These are phyloP conservation scores for Kwoniella sp. DNA, from an alignment of 768 basidiomycete genomes.

Conservation along the genomic window DNA sequence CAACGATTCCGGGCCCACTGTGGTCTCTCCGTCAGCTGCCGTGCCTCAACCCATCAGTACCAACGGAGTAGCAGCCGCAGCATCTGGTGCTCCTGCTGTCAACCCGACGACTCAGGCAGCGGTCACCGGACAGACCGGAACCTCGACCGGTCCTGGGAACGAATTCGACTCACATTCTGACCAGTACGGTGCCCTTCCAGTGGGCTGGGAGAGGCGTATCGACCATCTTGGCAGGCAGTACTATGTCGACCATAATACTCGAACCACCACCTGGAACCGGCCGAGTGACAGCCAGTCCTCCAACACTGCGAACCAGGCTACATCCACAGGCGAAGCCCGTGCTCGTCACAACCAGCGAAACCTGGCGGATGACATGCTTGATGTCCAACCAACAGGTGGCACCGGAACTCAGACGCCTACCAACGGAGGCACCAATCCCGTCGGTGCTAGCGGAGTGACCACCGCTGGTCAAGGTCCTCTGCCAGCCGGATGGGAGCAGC, in stretches of 20 bases:
- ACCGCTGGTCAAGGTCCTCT: slow-evolving; percentile 78
- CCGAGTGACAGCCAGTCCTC: slow-evolving; percentile 72
- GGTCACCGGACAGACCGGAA: slow-evolving; percentile 44
- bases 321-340: slow-evolving; percentile 46
- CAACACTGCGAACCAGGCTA: slow-evolving; percentile 58
- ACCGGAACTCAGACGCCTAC: slow-evolving; percentile 36
- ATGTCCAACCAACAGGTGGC: slow-evolving; percentile 28
- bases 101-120: slow-evolving; percentile 46
- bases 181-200: slow-evolving; percentile 83
- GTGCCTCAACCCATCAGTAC: slow-evolving; percentile 47
- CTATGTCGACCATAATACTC: slow-evolving; percentile 97
- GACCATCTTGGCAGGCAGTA: slow-evolving; percentile 95
- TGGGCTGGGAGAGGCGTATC: slow-evolving; percentile 93
- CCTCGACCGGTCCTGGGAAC: slow-evolving; percentile 56
- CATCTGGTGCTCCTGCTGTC: slow-evolving; percentile 34
- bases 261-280: slow-evolving; percentile 95
- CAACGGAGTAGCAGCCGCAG: slow-evolving; percentile 54
- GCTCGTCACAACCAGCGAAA: slow-evolving; percentile 51
- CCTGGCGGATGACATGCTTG: slow-evolving; percentile 51
- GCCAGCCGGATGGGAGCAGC: slow-evolving; percentile 97
- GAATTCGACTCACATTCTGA: slow-evolving; percentile 88
- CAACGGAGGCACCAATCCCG: slow-evolving; percentile 28
- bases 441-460: slow-evolving; percentile 52
- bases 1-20: slow-evolving; percentile 25
- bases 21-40: slow-evolving; percentile 29